Evolutionary conservation across 2,329 filamentous ascomycete species (phyloP).

Genomic region (Colletotrichum truncatum): DNA sequence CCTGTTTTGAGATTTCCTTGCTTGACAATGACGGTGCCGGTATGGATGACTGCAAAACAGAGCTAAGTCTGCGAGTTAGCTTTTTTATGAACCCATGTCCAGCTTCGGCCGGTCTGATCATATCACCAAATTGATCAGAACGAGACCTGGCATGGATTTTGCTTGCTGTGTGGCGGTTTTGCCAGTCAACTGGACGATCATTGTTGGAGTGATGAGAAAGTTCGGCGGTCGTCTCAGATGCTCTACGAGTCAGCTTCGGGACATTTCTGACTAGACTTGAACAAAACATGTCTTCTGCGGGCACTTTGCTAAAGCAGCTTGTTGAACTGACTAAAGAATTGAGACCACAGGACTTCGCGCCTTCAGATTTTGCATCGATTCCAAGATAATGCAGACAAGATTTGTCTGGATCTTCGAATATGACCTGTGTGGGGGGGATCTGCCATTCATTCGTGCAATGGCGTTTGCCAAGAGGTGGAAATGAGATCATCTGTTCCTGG

Average conservation of each 20-base stretch:
- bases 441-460: constrained; percentile 44
- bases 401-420: not conserved
- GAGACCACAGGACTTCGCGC: not conserved
- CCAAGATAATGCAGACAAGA: constrained; percentile 39
- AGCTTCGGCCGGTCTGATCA: not conserved
- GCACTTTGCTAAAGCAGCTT: too few relatives aligned
- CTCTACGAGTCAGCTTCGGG: not conserved
- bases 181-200: not conserved
- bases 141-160: not conserved
- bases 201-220: not conserved
- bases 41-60: constrained; percentile 11
- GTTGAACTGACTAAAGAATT: constrained; percentile 33
- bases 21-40: constrained; percentile 1
- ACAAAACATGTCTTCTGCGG: constrained; percentile 37
- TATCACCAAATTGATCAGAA: constrained; percentile 4
- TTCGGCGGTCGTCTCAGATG: not conserved
- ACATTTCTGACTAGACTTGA: not conserved
- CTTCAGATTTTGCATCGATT: constrained; percentile 41
- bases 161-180: not conserved
- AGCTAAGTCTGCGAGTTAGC: constrained; percentile 22
- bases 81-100: constrained; percentile 5
- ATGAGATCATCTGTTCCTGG: constrained; percentile 40
- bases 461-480: constrained; percentile 42
- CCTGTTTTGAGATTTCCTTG: not conserved
- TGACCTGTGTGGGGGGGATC: constrained; percentile 33